Evolutionary conservation across 176 grass and related monocot species (phyloP).

Genomic region (Tillandsia leiboldiana): DNA sequence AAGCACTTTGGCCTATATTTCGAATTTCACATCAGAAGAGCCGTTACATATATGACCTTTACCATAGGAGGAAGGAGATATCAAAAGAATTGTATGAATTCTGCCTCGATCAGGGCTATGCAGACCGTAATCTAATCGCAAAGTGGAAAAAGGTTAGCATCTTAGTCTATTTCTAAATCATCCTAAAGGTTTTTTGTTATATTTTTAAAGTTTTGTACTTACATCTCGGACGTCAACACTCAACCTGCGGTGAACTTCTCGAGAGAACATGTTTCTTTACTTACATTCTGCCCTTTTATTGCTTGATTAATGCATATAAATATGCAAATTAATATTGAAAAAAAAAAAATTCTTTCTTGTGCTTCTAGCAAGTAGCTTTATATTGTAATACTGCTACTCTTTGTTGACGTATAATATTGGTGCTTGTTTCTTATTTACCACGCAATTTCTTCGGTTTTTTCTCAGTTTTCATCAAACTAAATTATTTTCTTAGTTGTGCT

Average conservation of each 20-base stretch:
- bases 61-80: conserved; percentile 32
- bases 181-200: neutral
- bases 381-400: too few species aligned
- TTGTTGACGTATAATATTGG: too few species aligned
- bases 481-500: neutral
- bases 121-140: conserved; percentile 29
- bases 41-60: conserved; percentile 36
- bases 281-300: neutral
- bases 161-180: neutral
- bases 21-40: conserved; percentile 33
- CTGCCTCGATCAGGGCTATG: conserved; percentile 29
- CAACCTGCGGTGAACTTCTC: too few species aligned
- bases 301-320: neutral
- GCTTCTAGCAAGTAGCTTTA: too few species aligned
- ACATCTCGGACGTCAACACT: too few species aligned
- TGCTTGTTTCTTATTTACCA: too few species aligned
- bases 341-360: too few species aligned
- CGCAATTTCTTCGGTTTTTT: too few species aligned
- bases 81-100: conserved; percentile 31
- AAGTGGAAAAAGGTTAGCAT: conserved; percentile 40
- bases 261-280: neutral
- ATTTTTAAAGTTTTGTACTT: too few species aligned
- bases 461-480: neutral
- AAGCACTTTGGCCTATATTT: conserved; percentile 42
- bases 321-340: neutral